A percentile compares a stretch with the other conserved stretches of the same genome.
These are phyloP conservation scores for Combretum micranthum DNA, from an alignment of 345 rosid genomes.

Conservation along the genomic window DNA sequence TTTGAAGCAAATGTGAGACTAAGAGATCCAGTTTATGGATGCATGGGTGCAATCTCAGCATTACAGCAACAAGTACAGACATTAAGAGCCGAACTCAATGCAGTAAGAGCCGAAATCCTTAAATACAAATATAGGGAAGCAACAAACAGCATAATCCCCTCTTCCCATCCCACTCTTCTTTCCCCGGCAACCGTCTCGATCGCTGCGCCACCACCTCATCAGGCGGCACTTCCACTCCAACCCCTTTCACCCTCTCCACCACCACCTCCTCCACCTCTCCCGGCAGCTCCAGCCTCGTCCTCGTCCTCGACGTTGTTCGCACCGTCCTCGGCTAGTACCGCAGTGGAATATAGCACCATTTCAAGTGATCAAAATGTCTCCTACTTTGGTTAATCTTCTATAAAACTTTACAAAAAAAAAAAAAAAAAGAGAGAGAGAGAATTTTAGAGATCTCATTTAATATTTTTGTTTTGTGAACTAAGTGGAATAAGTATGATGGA, in stretches of 20 bases:
- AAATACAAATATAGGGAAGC: conserved; percentile 81
- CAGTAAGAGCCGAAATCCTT: conserved; percentile 68
- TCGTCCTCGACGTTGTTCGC: conserved; percentile 54
- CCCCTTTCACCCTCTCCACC: conserved; percentile 27
- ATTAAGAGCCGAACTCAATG: conserved; percentile 67
- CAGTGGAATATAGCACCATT: conserved; percentile 49
- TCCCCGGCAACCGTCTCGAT: conserved; percentile 52
- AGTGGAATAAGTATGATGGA: conserved; percentile 17
- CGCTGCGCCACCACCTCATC: conserved; percentile 29
- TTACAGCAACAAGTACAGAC: conserved; percentile 86
- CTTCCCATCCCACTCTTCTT: conserved; percentile 46
- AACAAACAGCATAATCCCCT: conserved; percentile 19
- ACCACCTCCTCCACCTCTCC: conserved; percentile 25
- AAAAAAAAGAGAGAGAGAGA: no score
- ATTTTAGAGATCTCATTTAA: conserved; percentile 25
- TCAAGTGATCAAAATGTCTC: conserved; percentile 54
- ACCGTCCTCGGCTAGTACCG: conserved; percentile 19
- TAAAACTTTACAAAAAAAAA: no score
- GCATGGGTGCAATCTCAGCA: conserved; percentile 95
- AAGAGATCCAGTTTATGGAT: conserved; percentile 92
- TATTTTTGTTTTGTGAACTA: conserved; percentile 18
- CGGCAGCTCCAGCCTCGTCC: conserved; percentile 38
- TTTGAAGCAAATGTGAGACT: conserved; percentile 94
- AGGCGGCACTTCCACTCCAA: conserved; percentile 27
- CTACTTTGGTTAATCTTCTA: conserved; percentile 51